Percentiles rank a stretch among this genome's conserved stretches.
phyloP scores from a whole-genome alignment of 164 flowering plant genomes.

The Platanus orientalis region DNA sequence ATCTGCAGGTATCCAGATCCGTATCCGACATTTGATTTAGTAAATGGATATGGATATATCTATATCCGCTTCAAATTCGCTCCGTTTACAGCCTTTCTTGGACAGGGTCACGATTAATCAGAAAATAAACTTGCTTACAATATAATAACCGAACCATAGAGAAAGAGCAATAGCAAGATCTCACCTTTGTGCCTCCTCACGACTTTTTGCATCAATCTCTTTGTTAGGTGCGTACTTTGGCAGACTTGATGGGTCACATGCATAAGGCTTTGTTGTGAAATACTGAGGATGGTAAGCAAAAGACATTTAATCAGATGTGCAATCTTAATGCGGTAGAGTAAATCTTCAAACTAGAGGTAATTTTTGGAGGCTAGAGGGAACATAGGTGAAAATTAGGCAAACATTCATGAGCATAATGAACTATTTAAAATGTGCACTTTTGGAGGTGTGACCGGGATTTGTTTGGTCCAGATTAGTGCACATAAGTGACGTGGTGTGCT shows the following conservation, averaged over 20 bases:
- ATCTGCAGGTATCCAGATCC: too few relatives aligned
- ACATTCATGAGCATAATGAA: too few relatives aligned
- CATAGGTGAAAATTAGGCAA: too few relatives aligned
- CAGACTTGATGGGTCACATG: conserved; percentile 81
- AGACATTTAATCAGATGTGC: not conserved
- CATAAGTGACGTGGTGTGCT: too few relatives aligned
- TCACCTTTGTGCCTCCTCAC: conserved; percentile 62
- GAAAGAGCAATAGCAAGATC: too few relatives aligned
- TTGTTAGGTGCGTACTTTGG: conserved; percentile 89
- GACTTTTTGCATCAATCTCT: conserved; percentile 80
- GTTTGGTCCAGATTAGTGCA: too few relatives aligned
- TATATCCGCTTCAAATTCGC: too few relatives aligned
- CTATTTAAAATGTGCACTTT: too few relatives aligned
- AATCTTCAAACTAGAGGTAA: not conserved
- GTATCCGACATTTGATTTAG: too few relatives aligned
- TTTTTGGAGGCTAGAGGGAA: not conserved
- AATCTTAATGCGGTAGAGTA: not conserved
- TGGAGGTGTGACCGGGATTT: too few relatives aligned
- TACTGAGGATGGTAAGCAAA: conserved; percentile 42
- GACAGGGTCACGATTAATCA: not conserved
- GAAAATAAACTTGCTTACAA: not conserved
- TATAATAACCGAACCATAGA: not conserved
- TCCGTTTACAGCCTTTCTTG: too few relatives aligned
- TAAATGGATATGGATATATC: too few relatives aligned
- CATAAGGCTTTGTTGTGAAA: conserved; percentile 70